phyloP scores from a whole-genome alignment of 2,329 filamentous ascomycete genomes.

The Pseudofabraea citricarpa region DNA sequence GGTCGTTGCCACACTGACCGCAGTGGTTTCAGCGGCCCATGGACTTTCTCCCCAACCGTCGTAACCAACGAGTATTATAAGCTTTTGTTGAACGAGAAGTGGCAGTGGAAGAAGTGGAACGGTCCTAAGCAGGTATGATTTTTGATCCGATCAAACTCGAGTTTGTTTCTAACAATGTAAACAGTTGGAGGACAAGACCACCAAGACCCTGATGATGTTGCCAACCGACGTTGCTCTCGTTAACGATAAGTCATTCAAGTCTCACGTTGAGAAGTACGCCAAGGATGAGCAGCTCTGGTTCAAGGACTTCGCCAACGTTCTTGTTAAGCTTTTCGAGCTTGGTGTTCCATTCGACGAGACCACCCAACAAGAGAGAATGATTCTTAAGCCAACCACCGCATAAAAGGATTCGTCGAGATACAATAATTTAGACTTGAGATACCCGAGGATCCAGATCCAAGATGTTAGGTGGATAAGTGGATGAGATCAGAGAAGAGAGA shows the following conservation, averaged over 20 bases:
- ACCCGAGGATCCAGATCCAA: constrained; percentile 8
- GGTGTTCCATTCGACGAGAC: constrained; percentile 80
- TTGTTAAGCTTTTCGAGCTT: constrained; percentile 84
- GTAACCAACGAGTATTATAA: constrained; percentile 95
- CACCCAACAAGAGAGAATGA: constrained; percentile 50
- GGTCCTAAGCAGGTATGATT: constrained; percentile 65
- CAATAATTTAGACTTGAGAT: constrained; percentile 3
- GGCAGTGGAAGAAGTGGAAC: constrained; percentile 86
- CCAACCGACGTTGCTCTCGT: constrained; percentile 85
- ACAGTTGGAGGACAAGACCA: constrained; percentile 80
- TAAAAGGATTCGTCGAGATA: constrained; percentile 13
- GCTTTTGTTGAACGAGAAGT: constrained; percentile 86
- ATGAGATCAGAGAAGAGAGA: constrained; percentile 4
- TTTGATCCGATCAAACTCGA: background rate
- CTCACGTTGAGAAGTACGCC: constrained; percentile 80
- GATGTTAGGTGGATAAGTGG: constrained; percentile 2
- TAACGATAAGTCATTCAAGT: constrained; percentile 81
- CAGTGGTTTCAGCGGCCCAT: constrained; percentile 82
- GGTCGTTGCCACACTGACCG: constrained; percentile 87
- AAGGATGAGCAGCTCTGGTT: constrained; percentile 91
- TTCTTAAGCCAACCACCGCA: constrained; percentile 53
- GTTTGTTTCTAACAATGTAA: constrained; percentile 6
- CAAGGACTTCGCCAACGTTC: constrained; percentile 78
- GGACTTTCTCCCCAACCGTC: constrained; percentile 87
- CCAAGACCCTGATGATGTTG: constrained; percentile 94